A percentile compares a stretch with the other conserved stretches of the same genome.
Evolutionary conservation across 352 stramenopile genomes (phyloP).

Genomic region (Phytophthora pini): DNA sequence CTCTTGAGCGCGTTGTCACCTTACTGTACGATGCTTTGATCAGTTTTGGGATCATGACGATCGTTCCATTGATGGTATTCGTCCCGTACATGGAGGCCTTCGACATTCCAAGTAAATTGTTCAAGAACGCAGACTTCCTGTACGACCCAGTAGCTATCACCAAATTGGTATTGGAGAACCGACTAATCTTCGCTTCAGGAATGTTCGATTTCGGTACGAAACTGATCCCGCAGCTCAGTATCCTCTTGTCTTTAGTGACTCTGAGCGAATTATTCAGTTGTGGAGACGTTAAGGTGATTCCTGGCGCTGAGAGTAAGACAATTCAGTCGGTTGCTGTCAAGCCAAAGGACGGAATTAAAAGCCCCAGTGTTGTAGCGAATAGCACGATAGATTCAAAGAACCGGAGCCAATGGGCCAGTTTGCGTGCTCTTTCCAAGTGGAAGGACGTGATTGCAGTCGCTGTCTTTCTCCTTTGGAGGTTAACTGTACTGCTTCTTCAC

Average conservation of each 20-base stretch:
- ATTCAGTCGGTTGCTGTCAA: conserved; percentile 5
- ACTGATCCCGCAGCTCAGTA: conserved; percentile 23
- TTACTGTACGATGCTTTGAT: conserved; percentile 2
- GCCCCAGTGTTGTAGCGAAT: not conserved
- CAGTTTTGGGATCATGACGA: conserved; percentile 25
- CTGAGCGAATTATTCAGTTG: conserved; percentile 9
- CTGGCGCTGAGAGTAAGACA: not conserved
- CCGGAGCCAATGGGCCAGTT: not conserved
- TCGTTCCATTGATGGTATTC: conserved; percentile 23
- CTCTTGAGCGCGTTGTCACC: too few species aligned
- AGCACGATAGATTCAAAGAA: not conserved
- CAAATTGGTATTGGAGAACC: conserved; percentile 21
- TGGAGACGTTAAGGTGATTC: conserved; percentile 10
- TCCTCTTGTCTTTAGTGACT: conserved; percentile 14
- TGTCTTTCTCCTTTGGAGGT: conserved; percentile 21
- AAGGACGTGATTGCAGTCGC: conserved; percentile 7
- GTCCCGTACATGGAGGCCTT: conserved; percentile 23
- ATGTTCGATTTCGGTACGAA: conserved; percentile 18
- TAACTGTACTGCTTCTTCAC: conserved; percentile 20
- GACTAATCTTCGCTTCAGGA: conserved; percentile 8
- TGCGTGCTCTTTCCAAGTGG: conserved; percentile 7
- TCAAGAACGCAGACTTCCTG: conserved; percentile 15
- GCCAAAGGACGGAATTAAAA: conserved; percentile 3
- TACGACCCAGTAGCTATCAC: conserved; percentile 11
- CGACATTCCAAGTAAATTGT: not conserved